These are phyloP conservation scores for Venturia pyrina DNA, from an alignment of 2,329 filamentous ascomycete species.

Conservation along the genomic window DNA sequence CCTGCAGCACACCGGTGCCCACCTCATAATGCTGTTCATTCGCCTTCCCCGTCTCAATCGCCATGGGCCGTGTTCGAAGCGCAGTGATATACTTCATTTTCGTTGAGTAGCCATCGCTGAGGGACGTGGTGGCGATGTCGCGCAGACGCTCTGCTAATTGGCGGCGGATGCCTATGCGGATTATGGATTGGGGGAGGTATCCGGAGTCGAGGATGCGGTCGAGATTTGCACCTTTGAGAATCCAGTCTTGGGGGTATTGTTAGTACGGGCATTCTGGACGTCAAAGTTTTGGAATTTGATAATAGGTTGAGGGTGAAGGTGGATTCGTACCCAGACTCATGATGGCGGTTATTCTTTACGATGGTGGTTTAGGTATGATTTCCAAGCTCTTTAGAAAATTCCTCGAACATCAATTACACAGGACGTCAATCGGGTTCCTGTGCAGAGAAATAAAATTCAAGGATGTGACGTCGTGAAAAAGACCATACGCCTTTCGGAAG, in stretches of 20 bases:
- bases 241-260: neutral
- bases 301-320: neutral
- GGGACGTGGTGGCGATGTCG: constrained; percentile 44
- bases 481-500: neutral
- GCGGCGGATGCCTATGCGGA: constrained; percentile 55
- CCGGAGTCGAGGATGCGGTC: constrained; percentile 55
- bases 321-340: constrained; percentile 1
- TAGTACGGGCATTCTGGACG: neutral
- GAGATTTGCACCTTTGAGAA: constrained; percentile 21
- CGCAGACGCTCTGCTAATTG: constrained; percentile 52
- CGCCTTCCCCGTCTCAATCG: constrained; percentile 51
- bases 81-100: constrained; percentile 56
- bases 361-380: neutral
- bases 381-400: neutral
- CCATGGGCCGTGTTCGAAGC: constrained; percentile 53
- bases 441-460: neutral
- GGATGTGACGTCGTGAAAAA: neutral
- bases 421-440: neutral
- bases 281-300: neutral
- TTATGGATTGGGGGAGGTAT: constrained; percentile 52
- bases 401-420: neutral
- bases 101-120: constrained; percentile 42
- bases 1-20: constrained; percentile 51
- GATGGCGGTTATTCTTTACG: neutral
- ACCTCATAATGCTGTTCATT: constrained; percentile 68